Evolutionary conservation across 2,329 filamentous ascomycete genomes (phyloP).

Genomic region (Paracoccidioides brasiliensis): DNA sequence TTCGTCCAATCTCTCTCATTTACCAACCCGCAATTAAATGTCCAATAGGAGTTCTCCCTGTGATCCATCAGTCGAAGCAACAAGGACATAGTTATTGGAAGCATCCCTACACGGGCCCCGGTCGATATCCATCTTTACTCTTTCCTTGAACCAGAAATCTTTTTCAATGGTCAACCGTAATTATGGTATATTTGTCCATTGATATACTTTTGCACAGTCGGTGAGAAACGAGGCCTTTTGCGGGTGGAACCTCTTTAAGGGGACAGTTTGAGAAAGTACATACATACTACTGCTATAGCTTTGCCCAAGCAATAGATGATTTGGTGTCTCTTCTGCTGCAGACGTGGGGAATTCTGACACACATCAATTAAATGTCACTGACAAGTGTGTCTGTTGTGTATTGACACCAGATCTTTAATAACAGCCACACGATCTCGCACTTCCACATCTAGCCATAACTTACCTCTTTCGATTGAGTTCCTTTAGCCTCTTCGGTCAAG

Average conservation of each 20-base stretch:
- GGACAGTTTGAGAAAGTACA: background rate
- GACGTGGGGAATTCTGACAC: background rate
- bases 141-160: constrained; percentile 13
- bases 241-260: constrained; percentile 9
- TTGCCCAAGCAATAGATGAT: background rate
- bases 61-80: background rate
- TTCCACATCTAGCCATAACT: constrained; percentile 1
- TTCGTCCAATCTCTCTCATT: constrained; percentile 19
- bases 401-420: constrained; percentile 9
- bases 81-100: background rate
- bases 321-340: background rate
- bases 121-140: constrained; percentile 11
- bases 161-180: constrained; percentile 10
- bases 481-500: background rate
- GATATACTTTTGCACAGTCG: background rate
- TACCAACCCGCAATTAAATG: background rate
- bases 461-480: background rate
- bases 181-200: background rate
- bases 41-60: background rate
- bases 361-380: background rate
- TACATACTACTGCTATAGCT: background rate
- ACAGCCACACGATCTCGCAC: constrained; percentile 7
- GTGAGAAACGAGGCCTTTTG: constrained; percentile 1
- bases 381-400: constrained; percentile 2
- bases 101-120: constrained; percentile 12